Percentiles rank a stretch among this genome's conserved stretches.
phyloP scores from a whole-genome alignment of 305 asterid species.

The Andrographis paniculata region DNA sequence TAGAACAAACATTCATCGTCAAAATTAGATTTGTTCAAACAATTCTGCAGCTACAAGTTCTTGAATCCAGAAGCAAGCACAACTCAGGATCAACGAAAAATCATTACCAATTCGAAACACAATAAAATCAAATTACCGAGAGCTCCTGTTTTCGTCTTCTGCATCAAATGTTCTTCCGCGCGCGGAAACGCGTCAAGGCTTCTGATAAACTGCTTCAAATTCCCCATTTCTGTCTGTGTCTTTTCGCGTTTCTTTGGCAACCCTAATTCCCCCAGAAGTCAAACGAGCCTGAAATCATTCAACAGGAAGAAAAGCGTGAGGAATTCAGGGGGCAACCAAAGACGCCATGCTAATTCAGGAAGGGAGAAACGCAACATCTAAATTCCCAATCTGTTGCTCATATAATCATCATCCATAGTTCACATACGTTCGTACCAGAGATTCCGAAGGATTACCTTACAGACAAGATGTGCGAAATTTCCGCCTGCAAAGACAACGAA shows the following conservation, averaged over 20 bases:
- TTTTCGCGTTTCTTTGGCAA: not conserved
- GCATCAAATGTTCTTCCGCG: conserved; percentile 88
- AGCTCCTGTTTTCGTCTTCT: conserved; percentile 92
- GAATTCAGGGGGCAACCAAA: not conserved
- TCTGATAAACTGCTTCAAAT: conserved; percentile 58
- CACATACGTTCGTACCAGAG: not conserved
- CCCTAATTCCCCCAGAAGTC: not conserved
- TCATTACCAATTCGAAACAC: not conserved
- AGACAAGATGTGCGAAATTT: not conserved
- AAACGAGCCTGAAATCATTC: not conserved
- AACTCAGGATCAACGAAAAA: not conserved
- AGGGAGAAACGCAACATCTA: not conserved
- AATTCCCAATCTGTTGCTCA: not conserved
- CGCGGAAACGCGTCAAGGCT: conserved; percentile 94
- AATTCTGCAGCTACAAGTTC: not conserved
- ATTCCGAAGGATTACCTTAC: not conserved
- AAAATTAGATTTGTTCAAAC: not conserved
- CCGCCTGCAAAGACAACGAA: not conserved
- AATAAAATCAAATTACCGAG: conserved; percentile 39
- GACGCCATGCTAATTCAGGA: not conserved
- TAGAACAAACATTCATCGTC: not conserved
- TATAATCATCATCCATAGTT: not conserved
- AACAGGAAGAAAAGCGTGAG: not conserved
- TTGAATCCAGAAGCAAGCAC: not conserved
- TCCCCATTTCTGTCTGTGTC: conserved; percentile 51